Conservation (phyloP, 345 rosid genomes). For the Rubroshorea leprosula region DNA sequence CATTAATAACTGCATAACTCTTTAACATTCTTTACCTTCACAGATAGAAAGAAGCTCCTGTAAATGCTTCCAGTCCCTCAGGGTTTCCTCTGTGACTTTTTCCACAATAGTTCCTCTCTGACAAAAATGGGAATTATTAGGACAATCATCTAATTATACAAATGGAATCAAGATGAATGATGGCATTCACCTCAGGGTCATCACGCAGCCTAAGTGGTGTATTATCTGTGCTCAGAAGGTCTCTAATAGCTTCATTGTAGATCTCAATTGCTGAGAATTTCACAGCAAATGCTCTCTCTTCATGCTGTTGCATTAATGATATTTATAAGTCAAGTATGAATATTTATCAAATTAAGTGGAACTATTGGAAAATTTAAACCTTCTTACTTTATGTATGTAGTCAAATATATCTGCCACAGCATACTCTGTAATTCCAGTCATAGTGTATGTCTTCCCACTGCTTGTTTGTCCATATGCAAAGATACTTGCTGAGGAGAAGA, state of each 20-base stretch:
- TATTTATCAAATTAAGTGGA: slow-evolving; percentile 13
- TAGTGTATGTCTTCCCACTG: slow-evolving; percentile 99
- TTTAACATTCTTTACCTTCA: slow-evolving; percentile 54
- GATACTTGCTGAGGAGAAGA: slow-evolving; percentile 59
- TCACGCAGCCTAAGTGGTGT: slow-evolving; percentile 83
- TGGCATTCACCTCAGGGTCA: slow-evolving; percentile 74
- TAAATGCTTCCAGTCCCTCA: slow-evolving; percentile 85
- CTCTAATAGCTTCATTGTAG: slow-evolving; percentile 90
- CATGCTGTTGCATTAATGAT: slow-evolving; percentile 83
- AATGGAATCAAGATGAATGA: not conserved
- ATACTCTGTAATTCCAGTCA: slow-evolving; percentile 87
- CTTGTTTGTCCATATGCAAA: slow-evolving; percentile 99
- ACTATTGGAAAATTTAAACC: slow-evolving; percentile 7
- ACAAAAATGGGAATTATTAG: slow-evolving; percentile 14
- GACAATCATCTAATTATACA: not conserved
- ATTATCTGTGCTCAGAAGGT: slow-evolving; percentile 67
- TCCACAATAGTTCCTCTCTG: slow-evolving; percentile 91
- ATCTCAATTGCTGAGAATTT: slow-evolving; percentile 96
- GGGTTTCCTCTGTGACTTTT: slow-evolving; percentile 68
- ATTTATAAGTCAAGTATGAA: too few relatives aligned
- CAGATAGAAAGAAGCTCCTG: slow-evolving; percentile 79
- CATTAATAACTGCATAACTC: slow-evolving; percentile 11
- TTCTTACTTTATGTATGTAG: slow-evolving; percentile 57
- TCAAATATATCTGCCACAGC: slow-evolving; percentile 88
- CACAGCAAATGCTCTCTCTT: slow-evolving; percentile 88